Percentiles rank a stretch among this genome's conserved stretches.
These are phyloP conservation scores for Alternaria arborescens DNA, from an alignment of 2,329 filamentous ascomycete species.

Conservation along the genomic window DNA sequence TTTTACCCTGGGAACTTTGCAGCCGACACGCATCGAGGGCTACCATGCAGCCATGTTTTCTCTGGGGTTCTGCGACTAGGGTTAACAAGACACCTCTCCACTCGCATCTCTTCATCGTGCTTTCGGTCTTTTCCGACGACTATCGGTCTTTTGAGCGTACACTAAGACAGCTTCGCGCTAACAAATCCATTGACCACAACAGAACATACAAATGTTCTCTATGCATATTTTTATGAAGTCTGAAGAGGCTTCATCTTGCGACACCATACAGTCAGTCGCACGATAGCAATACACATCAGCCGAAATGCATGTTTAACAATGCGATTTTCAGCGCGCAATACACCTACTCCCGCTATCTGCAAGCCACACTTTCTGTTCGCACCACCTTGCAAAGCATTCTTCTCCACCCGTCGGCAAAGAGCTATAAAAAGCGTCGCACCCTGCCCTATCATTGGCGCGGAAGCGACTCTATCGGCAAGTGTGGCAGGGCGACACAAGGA, in stretches of 20 bases:
- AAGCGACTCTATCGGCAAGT: constrained; percentile 17
- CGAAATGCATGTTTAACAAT: constrained; percentile 16
- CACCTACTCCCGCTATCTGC: constrained; percentile 22
- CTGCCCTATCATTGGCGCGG: constrained; percentile 31
- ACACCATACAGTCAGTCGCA: constrained; percentile 4
- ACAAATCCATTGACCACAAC: not conserved
- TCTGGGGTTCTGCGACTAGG: constrained; percentile 21
- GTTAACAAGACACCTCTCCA: not conserved
- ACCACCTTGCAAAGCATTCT: constrained; percentile 15
- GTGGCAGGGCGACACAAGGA: constrained; percentile 32
- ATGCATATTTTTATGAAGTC: constrained; percentile 15
- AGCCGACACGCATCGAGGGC: constrained; percentile 12
- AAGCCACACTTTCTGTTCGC: constrained; percentile 35
- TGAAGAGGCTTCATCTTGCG: constrained; percentile 3
- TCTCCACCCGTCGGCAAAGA: constrained; percentile 21
- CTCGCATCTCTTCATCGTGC: not conserved
- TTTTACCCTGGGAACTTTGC: constrained; percentile 34
- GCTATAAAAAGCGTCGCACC: constrained; percentile 35
- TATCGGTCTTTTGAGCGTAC: not conserved
- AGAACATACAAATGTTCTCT: not conserved
- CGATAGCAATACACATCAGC: constrained; percentile 13
- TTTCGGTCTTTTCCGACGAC: constrained; percentile 5
- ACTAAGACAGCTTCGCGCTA: not conserved
- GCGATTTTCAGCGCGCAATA: constrained; percentile 15
- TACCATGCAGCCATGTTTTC: constrained; percentile 5